Percentiles rank a stretch among this genome's conserved stretches.
Conservation (phyloP, 768 basidiomycete species). For the Leccinum fibrillosum region DNA sequence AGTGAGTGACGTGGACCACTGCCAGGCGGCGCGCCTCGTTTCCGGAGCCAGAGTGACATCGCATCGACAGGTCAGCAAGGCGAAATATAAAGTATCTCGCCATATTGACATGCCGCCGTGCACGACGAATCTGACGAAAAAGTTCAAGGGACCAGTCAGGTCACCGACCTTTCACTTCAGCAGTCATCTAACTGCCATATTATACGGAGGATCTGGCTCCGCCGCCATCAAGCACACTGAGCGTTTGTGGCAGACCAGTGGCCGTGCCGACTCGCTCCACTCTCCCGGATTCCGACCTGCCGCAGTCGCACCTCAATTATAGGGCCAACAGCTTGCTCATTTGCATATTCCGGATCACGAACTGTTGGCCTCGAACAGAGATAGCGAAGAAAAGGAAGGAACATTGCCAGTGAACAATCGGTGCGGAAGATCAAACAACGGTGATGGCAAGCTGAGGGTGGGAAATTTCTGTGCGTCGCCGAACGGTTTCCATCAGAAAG, state of each 20-base stretch:
- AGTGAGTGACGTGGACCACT: slow-evolving; percentile 3
- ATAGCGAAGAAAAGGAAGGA: neutral
- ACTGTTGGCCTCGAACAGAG: slow-evolving; percentile 3
- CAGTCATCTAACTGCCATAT: neutral
- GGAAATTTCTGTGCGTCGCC: neutral
- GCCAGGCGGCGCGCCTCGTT: slow-evolving; percentile 9
- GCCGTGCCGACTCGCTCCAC: neutral
- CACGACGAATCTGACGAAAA: slow-evolving; percentile 7
- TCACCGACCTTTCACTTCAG: neutral
- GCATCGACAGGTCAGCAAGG: slow-evolving; percentile 3
- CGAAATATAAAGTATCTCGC: neutral
- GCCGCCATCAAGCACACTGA: neutral
- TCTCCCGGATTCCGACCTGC: neutral
- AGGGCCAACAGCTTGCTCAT: neutral
- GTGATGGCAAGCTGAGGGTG: slow-evolving; percentile 8
- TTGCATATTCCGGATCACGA: neutral
- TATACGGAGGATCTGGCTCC: neutral
- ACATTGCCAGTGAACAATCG: neutral
- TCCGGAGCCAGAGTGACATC: slow-evolving; percentile 3
- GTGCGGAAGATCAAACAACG: slow-evolving; percentile 9
- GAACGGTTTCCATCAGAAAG: slow-evolving; percentile 31
- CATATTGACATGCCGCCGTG: neutral
- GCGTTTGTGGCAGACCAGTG: neutral
- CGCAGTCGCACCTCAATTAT: neutral
- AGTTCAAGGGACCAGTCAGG: neutral